phyloP scores from a whole-genome alignment of 2,329 filamentous ascomycete species.

The Macroventuria anomochaeta region DNA sequence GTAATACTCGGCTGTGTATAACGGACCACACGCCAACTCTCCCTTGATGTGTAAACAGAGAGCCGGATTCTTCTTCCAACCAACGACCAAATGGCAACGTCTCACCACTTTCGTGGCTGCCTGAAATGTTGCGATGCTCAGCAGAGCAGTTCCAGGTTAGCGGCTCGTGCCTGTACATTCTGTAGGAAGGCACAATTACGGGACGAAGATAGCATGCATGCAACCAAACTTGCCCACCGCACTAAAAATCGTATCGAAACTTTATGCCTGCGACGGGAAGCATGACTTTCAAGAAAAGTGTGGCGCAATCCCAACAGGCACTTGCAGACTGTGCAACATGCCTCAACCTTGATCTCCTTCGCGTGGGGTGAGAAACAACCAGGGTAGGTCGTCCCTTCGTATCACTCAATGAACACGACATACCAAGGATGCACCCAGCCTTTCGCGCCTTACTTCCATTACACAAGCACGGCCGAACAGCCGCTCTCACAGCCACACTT shows the following conservation, averaged over 20 bases:
- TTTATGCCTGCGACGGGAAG: not conserved
- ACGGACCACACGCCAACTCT: not conserved
- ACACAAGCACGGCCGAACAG: conserved; percentile 11
- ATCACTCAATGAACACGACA: conserved; percentile 10
- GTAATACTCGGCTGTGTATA: not conserved
- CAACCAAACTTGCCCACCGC: not conserved
- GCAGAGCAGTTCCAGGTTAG: conserved; percentile 5
- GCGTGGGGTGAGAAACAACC: conserved; percentile 5
- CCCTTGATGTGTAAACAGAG: no score
- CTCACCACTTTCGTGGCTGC: not conserved
- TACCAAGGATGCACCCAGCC: conserved; percentile 2
- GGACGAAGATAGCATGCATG: not conserved
- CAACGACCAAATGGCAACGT: not conserved
- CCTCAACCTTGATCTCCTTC: not conserved
- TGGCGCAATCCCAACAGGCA: not conserved
- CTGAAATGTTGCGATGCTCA: not conserved
- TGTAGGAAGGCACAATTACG: conserved; percentile 3
- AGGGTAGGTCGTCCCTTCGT: not conserved
- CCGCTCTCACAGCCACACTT: conserved; percentile 8
- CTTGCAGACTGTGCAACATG: not conserved
- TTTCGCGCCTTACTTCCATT: conserved; percentile 6
- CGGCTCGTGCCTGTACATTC: conserved; percentile 11
- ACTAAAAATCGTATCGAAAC: not conserved
- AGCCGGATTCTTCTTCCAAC: not conserved
- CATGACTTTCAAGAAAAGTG: not conserved